These are phyloP conservation scores for Pistacia integerrima DNA, from an alignment of 345 rosid genomes.

Conservation along the genomic window DNA sequence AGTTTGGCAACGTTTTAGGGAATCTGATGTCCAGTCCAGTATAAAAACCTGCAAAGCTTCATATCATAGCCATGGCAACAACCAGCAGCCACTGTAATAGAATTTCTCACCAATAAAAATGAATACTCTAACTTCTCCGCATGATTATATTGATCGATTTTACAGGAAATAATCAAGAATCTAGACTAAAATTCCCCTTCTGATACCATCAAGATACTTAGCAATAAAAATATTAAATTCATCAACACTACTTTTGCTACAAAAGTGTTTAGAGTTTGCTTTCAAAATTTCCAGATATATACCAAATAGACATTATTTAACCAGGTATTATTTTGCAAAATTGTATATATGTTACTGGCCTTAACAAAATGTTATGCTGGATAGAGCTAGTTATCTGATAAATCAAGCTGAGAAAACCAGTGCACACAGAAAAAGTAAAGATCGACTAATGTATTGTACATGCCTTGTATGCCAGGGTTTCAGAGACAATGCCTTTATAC, in stretches of 20 bases:
- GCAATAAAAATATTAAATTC: neutral
- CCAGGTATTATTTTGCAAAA: neutral
- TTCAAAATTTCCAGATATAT: neutral
- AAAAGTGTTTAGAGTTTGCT: neutral
- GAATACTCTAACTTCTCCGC: neutral
- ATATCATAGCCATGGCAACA: neutral
- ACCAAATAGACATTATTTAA: neutral
- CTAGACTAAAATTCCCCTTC: neutral
- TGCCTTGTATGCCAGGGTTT: slow-evolving; percentile 39
- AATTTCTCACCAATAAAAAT: neutral
- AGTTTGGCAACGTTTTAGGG: neutral
- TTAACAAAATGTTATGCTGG: neutral
- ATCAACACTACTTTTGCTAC: neutral
- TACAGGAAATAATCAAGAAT: neutral
- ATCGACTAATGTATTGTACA: neutral
- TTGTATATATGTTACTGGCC: neutral
- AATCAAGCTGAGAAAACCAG: neutral
- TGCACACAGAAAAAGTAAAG: neutral
- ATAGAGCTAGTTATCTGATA: neutral
- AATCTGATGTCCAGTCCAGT: neutral
- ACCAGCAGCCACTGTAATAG: neutral
- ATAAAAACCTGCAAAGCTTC: slow-evolving; percentile 2
- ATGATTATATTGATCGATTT: neutral
- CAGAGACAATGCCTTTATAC: slow-evolving; percentile 54
- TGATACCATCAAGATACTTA: no score